These are phyloP conservation scores for Aspergillus unguis DNA, from an alignment of 2,329 filamentous ascomycete species.

Conservation along the genomic window DNA sequence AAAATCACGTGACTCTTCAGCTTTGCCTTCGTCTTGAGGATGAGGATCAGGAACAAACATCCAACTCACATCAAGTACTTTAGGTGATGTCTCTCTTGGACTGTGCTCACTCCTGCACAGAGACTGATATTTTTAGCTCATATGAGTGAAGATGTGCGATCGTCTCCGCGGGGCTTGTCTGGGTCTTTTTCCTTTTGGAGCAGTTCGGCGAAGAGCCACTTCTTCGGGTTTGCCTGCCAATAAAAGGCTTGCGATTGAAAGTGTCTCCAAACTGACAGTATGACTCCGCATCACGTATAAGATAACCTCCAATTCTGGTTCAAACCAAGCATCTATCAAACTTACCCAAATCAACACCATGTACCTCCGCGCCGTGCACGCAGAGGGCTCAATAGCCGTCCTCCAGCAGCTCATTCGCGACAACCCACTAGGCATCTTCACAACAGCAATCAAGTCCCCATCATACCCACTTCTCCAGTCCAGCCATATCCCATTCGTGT, in stretches of 20 bases:
- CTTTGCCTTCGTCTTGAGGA: no score
- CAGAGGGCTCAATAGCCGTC: conserved; percentile 48
- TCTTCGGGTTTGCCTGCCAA: not conserved
- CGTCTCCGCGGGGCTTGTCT: not conserved
- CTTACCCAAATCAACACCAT: conserved; percentile 37
- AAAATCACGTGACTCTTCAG: not conserved
- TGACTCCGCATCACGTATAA: conserved; percentile 1
- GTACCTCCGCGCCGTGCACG: conserved; percentile 56
- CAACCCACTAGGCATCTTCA: conserved; percentile 61
- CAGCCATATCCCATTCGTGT: conserved; percentile 61
- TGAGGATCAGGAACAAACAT: no score
- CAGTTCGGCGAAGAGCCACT: not conserved
- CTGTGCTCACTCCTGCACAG: no score
- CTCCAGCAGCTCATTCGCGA: conserved; percentile 55
- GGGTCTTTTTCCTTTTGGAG: not conserved
- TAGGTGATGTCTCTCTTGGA: no score
- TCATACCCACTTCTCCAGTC: conserved; percentile 53
- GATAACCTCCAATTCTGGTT: not conserved
- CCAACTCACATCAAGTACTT: no score
- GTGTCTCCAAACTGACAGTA: not conserved
- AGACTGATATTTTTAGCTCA: no score
- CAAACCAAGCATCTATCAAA: not conserved
- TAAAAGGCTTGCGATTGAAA: not conserved
- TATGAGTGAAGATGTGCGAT: not conserved
- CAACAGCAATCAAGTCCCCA: conserved; percentile 56